A percentile compares a stretch with the other conserved stretches of the same genome.
phyloP scores from a whole-genome alignment of 2,329 filamentous ascomycete species.

The Fusarium sp. region DNA sequence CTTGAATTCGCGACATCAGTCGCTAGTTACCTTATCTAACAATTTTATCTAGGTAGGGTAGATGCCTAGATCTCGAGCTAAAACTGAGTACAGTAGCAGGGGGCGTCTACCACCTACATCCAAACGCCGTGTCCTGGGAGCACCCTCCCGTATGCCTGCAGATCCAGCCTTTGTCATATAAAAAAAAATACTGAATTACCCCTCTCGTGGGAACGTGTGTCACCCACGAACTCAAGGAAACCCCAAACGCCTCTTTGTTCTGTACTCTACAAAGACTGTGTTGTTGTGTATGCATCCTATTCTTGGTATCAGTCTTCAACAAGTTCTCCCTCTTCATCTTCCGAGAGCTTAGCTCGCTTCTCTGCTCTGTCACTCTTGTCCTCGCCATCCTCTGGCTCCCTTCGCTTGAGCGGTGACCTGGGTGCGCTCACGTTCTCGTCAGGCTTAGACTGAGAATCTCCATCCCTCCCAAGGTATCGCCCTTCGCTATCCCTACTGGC shows the following conservation, averaged over 20 bases:
- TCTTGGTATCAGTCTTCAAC: conserved; percentile 47
- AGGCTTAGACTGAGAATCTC: conserved; percentile 51
- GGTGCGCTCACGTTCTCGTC: conserved; percentile 47
- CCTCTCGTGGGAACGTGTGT: conserved; percentile 15
- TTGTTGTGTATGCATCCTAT: not conserved
- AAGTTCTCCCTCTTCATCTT: conserved; percentile 63
- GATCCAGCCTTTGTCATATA: conserved; percentile 32
- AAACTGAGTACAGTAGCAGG: conserved; percentile 25
- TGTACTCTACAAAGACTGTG: conserved; percentile 29
- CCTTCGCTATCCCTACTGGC: conserved; percentile 49
- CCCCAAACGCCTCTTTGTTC: conserved; percentile 38
- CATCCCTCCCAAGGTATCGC: conserved; percentile 41
- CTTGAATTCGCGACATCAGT: not conserved
- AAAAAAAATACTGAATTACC: conserved; percentile 30
- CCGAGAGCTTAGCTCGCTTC: conserved; percentile 59
- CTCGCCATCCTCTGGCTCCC: conserved; percentile 52
- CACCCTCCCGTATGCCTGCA: conserved; percentile 28
- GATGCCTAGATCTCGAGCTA: conserved; percentile 23
- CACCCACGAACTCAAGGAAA: conserved; percentile 24
- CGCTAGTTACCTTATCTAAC: conserved; percentile 22
- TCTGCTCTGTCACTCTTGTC: conserved; percentile 51
- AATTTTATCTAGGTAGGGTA: conserved; percentile 21
- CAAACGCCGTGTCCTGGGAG: conserved; percentile 43
- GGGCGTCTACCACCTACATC: conserved; percentile 37
- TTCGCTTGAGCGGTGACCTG: conserved; percentile 56